Conservation (phyloP, 2,329 filamentous ascomycete species). For the Leptosphaerulina australis region DNA sequence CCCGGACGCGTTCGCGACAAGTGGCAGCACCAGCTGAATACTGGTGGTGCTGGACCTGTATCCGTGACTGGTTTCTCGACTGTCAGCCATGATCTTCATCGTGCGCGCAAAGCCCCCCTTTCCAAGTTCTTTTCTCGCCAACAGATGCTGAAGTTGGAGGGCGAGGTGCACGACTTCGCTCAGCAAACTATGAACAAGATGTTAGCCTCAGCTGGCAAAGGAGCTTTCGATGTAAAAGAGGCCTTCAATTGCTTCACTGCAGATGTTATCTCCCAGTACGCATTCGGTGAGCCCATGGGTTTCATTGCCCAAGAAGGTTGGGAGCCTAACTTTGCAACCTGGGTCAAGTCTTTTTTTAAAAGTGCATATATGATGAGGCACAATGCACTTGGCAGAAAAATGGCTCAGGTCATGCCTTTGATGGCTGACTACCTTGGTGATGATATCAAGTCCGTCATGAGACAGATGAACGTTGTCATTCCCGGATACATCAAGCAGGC, state of each 20-base stretch:
- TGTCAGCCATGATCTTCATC: conserved; percentile 43
- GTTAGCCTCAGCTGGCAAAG: conserved; percentile 29
- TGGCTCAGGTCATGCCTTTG: conserved; percentile 34
- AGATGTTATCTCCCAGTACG: conserved; percentile 37
- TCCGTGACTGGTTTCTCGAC: conserved; percentile 36
- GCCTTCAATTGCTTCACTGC: conserved; percentile 37
- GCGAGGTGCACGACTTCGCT: conserved; percentile 30
- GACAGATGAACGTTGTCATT: conserved; percentile 35
- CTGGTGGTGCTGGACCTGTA: conserved; percentile 34
- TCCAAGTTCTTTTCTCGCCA: conserved; percentile 47
- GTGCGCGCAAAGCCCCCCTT: conserved; percentile 37
- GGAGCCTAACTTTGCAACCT: conserved; percentile 37
- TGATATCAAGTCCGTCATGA: conserved; percentile 34
- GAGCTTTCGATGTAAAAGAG: conserved; percentile 35
- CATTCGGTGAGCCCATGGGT: conserved; percentile 36
- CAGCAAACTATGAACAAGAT: conserved; percentile 25
- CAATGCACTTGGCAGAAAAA: conserved; percentile 29
- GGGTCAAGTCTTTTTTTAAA: conserved; percentile 36
- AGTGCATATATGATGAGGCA: conserved; percentile 40
- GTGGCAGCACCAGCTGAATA: conserved; percentile 35
- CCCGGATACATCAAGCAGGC: conserved; percentile 33
- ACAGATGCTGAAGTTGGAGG: conserved; percentile 36
- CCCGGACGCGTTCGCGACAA: conserved; percentile 31
- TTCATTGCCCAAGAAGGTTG: conserved; percentile 37
- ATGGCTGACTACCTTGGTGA: conserved; percentile 37